Evolutionary conservation across 2,329 filamentous ascomycete genomes (phyloP).

Genomic region (Fusarium floridanum): DNA sequence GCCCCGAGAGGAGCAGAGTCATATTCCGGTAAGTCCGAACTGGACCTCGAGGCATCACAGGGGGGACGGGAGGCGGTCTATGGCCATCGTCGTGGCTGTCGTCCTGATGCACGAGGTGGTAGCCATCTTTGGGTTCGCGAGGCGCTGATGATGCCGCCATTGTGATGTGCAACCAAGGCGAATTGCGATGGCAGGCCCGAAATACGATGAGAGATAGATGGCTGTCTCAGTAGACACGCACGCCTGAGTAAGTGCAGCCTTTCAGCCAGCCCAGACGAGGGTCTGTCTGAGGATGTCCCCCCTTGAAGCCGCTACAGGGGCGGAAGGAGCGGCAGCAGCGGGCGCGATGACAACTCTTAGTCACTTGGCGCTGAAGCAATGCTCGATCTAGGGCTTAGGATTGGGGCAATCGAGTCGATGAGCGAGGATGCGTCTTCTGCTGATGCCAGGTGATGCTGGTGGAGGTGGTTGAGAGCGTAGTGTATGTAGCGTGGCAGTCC

Average conservation of each 20-base stretch:
- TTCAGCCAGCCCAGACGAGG: conserved; percentile 1
- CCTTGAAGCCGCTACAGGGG: conserved; percentile 19
- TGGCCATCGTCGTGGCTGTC: conserved; percentile 35
- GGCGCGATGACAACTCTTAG: not conserved
- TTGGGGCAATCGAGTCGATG: not conserved
- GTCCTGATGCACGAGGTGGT: conserved; percentile 52
- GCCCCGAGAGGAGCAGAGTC: conserved; percentile 50
- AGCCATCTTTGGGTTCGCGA: conserved; percentile 40
- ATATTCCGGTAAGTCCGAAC: conserved; percentile 49
- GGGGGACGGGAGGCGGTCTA: conserved; percentile 27
- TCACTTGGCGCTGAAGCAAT: conserved; percentile 16
- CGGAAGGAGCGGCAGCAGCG: not conserved
- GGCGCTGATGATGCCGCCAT: conserved; percentile 37
- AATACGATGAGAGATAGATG: not conserved
- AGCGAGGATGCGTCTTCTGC: not conserved
- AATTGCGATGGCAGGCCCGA: not conserved
- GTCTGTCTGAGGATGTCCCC: conserved; percentile 15
- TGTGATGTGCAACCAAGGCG: conserved; percentile 4
- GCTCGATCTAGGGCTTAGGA: not conserved
- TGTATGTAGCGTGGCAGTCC: not conserved
- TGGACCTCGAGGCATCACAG: conserved; percentile 35
- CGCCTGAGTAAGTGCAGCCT: not conserved
- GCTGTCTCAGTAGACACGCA: conserved; percentile 12
- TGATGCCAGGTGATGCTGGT: not conserved
- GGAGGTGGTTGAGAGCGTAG: not conserved